Evolutionary conservation across 1,284 basidiomycete species (phyloP), one percentile per base, ranked within the genome.

Genomic region (Vanrija pseudolonga): DNA sequence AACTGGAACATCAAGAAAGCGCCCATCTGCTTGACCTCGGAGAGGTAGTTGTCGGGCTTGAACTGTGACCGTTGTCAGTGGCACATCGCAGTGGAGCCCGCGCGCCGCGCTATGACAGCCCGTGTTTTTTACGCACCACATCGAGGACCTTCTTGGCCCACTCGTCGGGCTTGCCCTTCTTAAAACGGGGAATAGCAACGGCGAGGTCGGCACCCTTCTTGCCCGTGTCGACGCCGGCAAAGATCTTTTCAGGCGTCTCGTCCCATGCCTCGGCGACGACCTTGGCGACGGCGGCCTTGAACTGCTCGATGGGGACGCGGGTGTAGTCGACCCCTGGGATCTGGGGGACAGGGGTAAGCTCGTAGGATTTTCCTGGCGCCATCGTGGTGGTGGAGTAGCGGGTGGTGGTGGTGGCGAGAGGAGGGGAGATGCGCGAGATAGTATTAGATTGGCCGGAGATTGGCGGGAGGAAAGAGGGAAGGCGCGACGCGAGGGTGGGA

Each of bases 131-230:
- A 79, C 86, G 70, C 64, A 92, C 92, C 66, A 83, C 81, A 38
- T 82, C 83, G 15, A 86, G 78, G 37, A 97, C 86, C 73, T 86
- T 85, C 61, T 83, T 80, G 2, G 87, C 90, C 39, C 89, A 80
- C 49, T 88, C 86, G 2, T 88, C 82, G 69, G 95, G 95, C 40
- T 85, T 90, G 5, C 85, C 85, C 47, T 97, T 80, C 62, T 89
- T 83, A 79, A 95, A 98, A 54, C 95, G 83, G 23, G 94, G 90
- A 41, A 98, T 77, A 5, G 96, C 93, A 28, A 98, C 83, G 0
- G 89, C 90, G 66, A 96, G 92, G 78, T 99, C 95, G 45, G 84
- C 85, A 17, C 88, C 90, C 77, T 95, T 94, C 78, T 92, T 93
- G 46, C 89, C 69, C 62, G 87, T 88, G 73, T 94, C 89, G 6